Conservation (phyloP, 768 basidiomycete genomes). For the Boletus rubroflammeus region DNA sequence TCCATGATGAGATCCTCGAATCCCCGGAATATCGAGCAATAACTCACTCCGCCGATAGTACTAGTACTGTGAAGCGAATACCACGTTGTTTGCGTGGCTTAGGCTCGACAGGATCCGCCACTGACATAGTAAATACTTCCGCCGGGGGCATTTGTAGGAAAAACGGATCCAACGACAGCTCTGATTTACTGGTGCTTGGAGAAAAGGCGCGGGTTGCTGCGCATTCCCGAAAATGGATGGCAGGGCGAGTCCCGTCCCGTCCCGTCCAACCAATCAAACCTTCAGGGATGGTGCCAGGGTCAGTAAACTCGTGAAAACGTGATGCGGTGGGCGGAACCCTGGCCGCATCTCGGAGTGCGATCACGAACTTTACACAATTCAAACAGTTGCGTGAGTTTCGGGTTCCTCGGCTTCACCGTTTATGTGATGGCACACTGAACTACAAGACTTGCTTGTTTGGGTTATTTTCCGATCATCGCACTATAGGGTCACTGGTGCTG, state of each 20-base stretch:
- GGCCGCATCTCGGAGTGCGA: background rate
- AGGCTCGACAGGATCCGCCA: constrained; percentile 3
- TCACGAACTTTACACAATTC: constrained; percentile 1
- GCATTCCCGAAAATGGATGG: background rate
- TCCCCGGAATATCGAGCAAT: constrained; percentile 5
- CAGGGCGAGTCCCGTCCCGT: background rate
- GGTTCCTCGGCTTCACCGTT: background rate
- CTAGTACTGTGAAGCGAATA: background rate
- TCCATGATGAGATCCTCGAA: constrained; percentile 3
- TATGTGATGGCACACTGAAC: background rate
- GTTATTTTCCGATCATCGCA: constrained; percentile 14
- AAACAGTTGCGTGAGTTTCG: background rate
- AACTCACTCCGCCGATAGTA: constrained; percentile 1
- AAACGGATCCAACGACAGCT: background rate
- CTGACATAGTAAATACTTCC: background rate
- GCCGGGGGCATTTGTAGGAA: constrained; percentile 1
- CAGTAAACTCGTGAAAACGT: constrained; percentile 3
- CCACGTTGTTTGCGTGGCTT: constrained; percentile 1
- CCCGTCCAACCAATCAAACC: constrained; percentile 4
- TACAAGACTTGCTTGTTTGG: constrained; percentile 13
- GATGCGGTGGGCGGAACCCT: background rate
- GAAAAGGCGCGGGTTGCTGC: background rate
- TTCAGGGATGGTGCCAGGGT: constrained; percentile 3
- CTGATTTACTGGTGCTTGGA: background rate
- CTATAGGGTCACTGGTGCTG: background rate